Conservation (phyloP, 2,329 filamentous ascomycete genomes). For the Chaetomium olivaceum region DNA sequence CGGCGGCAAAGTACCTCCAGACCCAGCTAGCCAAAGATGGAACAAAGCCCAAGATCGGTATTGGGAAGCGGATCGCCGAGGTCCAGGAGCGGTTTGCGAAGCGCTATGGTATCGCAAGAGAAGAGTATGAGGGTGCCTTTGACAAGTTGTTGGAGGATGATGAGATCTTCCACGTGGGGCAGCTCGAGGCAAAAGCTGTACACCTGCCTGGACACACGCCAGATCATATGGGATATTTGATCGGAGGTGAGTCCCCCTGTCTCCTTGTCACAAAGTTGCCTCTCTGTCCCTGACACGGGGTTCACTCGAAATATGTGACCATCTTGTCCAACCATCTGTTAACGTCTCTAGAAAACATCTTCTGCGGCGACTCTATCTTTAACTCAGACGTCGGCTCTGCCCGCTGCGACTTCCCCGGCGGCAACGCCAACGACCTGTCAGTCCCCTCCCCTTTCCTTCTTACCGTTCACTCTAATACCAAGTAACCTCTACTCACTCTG, state of each 20-base stretch:
- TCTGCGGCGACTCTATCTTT: slow-evolving; percentile 57
- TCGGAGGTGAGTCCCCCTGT: slow-evolving; percentile 44
- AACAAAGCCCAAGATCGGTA: slow-evolving; percentile 48
- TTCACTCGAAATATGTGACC: neutral
- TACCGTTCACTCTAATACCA: neutral
- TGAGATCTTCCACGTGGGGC: slow-evolving; percentile 55
- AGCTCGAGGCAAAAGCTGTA: slow-evolving; percentile 47
- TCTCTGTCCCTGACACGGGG: neutral
- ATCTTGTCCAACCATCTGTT: neutral
- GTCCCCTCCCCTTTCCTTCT: neutral
- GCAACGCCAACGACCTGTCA: slow-evolving; percentile 45
- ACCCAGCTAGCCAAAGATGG: slow-evolving; percentile 41
- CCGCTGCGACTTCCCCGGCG: slow-evolving; percentile 57
- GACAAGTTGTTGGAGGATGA: slow-evolving; percentile 56
- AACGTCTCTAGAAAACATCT: slow-evolving; percentile 44
- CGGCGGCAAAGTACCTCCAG: slow-evolving; percentile 60
- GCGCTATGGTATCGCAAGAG: slow-evolving; percentile 47
- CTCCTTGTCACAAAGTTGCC: neutral
- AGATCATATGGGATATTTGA: slow-evolving; percentile 60
- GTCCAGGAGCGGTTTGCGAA: slow-evolving; percentile 54
- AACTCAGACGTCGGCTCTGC: slow-evolving; percentile 54
- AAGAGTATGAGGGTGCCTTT: slow-evolving; percentile 51
- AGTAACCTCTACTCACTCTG: no score
- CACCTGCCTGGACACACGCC: slow-evolving; percentile 63
- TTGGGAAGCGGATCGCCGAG: slow-evolving; percentile 53